phyloP scores from a whole-genome alignment of 495 filamentous ascomycete genomes.

The Neurospora tetrasperma region DNA sequence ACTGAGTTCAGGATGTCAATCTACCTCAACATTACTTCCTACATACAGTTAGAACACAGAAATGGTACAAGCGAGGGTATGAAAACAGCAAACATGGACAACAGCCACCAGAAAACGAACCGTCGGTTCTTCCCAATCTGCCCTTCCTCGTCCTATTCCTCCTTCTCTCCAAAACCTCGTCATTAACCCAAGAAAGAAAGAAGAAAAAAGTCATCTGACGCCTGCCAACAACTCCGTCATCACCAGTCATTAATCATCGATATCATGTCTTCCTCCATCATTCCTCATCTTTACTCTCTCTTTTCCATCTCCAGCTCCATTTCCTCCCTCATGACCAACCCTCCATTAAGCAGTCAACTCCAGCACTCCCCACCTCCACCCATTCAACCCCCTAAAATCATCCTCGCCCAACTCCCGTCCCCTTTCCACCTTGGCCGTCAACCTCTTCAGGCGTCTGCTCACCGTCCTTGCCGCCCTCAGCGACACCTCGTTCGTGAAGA shows the following conservation, averaged over 20 bases:
- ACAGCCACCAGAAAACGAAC: not conserved
- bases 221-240: not conserved
- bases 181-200: not conserved
- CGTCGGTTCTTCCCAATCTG: not conserved
- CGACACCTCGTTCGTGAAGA: constrained; percentile 39
- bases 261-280: not conserved
- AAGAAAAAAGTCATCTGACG: not conserved
- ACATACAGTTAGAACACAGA: not conserved
- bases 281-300: not conserved
- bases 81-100: not conserved
- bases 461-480: constrained; percentile 32
- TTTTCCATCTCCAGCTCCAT: not conserved
- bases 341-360: constrained; percentile 22
- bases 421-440: constrained; percentile 31
- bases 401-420: constrained; percentile 29
- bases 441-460: constrained; percentile 28
- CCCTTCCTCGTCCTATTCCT: not conserved
- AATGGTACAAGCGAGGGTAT: not conserved
- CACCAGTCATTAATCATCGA: not conserved
- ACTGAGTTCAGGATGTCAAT: not conserved
- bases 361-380: constrained; percentile 38
- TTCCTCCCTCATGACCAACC: not conserved
- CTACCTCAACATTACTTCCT: not conserved
- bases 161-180: not conserved
- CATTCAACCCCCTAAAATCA: constrained; percentile 31